Percentiles rank a stretch among this genome's conserved stretches.
These are phyloP conservation scores for Heritiera fomes DNA, from an alignment of 345 rosid genomes.

Conservation along the genomic window DNA sequence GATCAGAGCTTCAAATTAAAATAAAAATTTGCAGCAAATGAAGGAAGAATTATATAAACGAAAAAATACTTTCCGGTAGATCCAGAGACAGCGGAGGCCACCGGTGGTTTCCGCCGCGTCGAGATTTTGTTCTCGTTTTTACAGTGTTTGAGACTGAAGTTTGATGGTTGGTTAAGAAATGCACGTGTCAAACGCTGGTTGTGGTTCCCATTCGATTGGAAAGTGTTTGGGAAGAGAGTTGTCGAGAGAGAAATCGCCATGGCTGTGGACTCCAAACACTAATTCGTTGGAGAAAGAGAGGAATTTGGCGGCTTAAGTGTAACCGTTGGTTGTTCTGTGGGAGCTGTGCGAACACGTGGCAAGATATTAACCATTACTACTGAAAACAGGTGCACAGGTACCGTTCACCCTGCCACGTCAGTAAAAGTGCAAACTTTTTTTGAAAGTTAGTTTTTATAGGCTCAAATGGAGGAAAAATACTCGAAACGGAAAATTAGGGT, in stretches of 20 bases:
- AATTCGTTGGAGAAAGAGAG: not conserved
- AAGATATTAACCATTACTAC: not conserved
- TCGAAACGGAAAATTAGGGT: slow-evolving; percentile 11
- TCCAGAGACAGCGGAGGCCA: slow-evolving; percentile 56
- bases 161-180: not conserved
- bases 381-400: not conserved
- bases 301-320: not conserved
- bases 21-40: not conserved
- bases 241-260: slow-evolving; percentile 15
- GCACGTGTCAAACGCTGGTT: not conserved
- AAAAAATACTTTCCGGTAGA: slow-evolving; percentile 53
- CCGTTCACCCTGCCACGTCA: slow-evolving; percentile 24
- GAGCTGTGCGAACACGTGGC: slow-evolving; percentile 40
- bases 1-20: not conserved
- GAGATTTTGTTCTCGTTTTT: slow-evolving; percentile 6
- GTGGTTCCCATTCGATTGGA: slow-evolving; percentile 4
- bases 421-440: not conserved
- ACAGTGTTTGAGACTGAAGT: not conserved
- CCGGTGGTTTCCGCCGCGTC: slow-evolving; percentile 29
- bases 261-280: not conserved
- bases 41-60: not conserved
- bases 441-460: not conserved
- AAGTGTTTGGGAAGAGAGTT: slow-evolving; percentile 5
- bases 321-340: slow-evolving; percentile 38
- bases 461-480: not conserved